Base-by-base conservation (phyloP, 1,139 yeast genomes). In the Pichia sp. region DNA sequence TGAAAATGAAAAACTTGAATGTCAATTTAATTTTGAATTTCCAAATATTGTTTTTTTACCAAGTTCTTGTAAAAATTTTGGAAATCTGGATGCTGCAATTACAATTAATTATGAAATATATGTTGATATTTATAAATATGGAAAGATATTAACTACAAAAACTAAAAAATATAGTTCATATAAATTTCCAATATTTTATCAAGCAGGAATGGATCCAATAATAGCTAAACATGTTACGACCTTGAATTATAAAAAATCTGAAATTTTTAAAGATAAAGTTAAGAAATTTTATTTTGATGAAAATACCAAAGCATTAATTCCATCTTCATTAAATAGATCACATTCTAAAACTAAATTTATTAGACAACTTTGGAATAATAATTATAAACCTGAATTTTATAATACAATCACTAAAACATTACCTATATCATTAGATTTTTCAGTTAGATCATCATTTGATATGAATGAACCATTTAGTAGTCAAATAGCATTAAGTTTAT, bases 261-360 rank as follows among this genome's bases (percentile, higher is more conserved):
- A 40, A 33, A 5, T 45, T 1, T 59, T 53, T 42, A 43, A 48
- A 26, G 38, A 52, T 18, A 57, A 58, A 38, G 31, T 57, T 29
- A 59, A 58, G 39, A 43, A 50, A 34, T 43, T 49, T 42, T 48
- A 58, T 10, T 54, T 35, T 39, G 57, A 57, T 43, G 42, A 47
- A 25, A 47, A 40, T 5, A 43, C 49, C 8, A 49, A 53, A 32
- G 44, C 53, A 2, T 46, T 59, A 44, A 51, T 56, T 31, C 52
- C 50, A 28, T 52, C 51, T 27, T 56, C 59, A 4, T 36, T 57
- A 8, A 49, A 39, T 11, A 47, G 46, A 25, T 43, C 53, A 4
- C 59, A 58, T 40, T 48, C 44, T 29, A 53, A 50, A 18, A 53
- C 60, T 4, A 54, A 57, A 47, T 53, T 55, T 18, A 48, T 59